Percentiles rank a stretch among this genome's conserved stretches.
These are phyloP conservation scores for Coemansia sp. DNA, from an alignment of 192 early-diverging fungal genomes.

Conservation along the genomic window DNA sequence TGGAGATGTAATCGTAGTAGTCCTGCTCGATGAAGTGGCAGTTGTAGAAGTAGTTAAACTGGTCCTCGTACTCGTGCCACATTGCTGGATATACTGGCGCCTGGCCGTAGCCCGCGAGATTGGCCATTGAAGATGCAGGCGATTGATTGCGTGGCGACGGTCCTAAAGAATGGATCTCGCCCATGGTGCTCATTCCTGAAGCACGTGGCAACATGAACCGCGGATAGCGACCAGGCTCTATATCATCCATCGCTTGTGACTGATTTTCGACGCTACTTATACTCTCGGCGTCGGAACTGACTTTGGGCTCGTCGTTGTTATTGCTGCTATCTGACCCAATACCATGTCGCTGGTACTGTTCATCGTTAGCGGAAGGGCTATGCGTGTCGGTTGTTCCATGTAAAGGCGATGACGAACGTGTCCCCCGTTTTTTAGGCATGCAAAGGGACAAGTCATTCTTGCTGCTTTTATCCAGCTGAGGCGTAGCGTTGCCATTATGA, in stretches of 20 bases:
- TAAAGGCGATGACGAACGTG: not conserved
- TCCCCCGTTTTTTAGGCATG: conserved; percentile 11
- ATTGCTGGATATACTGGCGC: conserved; percentile 34
- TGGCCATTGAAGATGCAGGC: conserved; percentile 13
- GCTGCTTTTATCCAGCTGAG: not conserved
- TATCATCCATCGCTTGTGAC: not conserved
- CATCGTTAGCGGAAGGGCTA: not conserved
- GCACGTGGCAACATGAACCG: conserved; percentile 46
- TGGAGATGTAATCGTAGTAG: conserved; percentile 44
- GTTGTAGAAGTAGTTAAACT: conserved; percentile 55
- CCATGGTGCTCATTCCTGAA: conserved; percentile 52
- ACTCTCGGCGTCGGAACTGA: not conserved
- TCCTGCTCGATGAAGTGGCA: conserved; percentile 54
- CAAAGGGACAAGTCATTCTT: not conserved
- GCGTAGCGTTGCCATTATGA: not conserved
- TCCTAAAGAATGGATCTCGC: conserved; percentile 45
- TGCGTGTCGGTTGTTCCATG: not conserved
- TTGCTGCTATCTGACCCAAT: not conserved
- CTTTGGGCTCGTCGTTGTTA: not conserved
- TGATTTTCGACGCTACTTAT: not conserved
- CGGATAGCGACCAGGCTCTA: conserved; percentile 19
- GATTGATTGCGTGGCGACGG: conserved; percentile 13
- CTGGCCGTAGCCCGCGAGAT: conserved; percentile 18
- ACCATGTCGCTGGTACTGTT: not conserved
- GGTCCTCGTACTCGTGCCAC: conserved; percentile 53